These are phyloP conservation scores for Pythium biforme DNA, from an alignment of 352 stramenopile species.

Conservation along the genomic window DNA sequence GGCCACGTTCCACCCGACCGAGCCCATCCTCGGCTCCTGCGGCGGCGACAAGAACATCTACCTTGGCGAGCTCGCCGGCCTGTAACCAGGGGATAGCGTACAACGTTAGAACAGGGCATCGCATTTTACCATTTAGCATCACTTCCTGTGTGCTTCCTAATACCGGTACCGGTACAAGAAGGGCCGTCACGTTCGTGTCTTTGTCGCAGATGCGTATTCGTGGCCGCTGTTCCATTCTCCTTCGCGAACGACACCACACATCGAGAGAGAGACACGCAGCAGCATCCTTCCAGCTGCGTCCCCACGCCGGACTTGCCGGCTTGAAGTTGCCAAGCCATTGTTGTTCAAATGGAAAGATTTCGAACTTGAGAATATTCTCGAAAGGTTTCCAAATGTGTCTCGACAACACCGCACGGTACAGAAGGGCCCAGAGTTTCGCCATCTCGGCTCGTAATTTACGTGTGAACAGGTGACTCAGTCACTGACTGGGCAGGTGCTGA, in stretches of 20 bases:
- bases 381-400: slow-evolving; percentile 17
- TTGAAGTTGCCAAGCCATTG: slow-evolving; percentile 23
- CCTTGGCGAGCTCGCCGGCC: slow-evolving; percentile 63
- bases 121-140: too few species aligned
- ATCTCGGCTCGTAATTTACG: slow-evolving; percentile 10
- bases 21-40: slow-evolving; percentile 84
- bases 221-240: too few species aligned
- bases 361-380: slow-evolving; percentile 29
- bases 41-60: slow-evolving; percentile 87
- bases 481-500: slow-evolving; percentile 4
- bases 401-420: slow-evolving; percentile 3
- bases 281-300: neutral
- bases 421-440: too few species aligned
- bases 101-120: neutral
- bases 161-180: too few species aligned
- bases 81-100: slow-evolving; percentile 1
- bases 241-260: too few species aligned
- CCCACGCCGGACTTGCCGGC: neutral
- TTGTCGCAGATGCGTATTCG: too few species aligned
- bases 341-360: slow-evolving; percentile 9
- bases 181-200: too few species aligned
- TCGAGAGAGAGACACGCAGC: too few species aligned
- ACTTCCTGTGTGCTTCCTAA: too few species aligned
- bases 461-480: neutral
- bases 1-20: slow-evolving; percentile 87